Percentiles rank a stretch among this genome's conserved stretches.
Evolutionary conservation across 2,329 filamentous ascomycete genomes (phyloP).

Genomic region (Neofusicoccum umdonicola): DNA sequence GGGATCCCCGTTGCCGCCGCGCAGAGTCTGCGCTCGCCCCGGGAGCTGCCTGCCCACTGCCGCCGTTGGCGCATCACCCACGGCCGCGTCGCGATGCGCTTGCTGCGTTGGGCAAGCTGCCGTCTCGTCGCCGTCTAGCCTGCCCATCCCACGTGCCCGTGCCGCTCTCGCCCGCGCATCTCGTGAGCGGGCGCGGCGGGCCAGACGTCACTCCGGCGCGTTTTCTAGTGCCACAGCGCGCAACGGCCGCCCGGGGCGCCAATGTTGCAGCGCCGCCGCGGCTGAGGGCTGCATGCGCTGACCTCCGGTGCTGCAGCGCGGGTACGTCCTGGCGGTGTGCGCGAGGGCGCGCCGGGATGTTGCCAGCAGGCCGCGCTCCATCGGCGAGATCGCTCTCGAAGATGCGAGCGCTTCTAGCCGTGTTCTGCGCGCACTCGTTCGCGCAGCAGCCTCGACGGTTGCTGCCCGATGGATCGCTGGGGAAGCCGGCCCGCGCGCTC

Average conservation of each 20-base stretch:
- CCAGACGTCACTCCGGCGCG: conserved; percentile 7
- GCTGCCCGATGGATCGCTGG: conserved; percentile 8
- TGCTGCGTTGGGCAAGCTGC: conserved; percentile 4
- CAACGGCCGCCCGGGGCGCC: background rate
- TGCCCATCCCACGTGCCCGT: conserved; percentile 6
- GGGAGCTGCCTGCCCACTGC: conserved; percentile 5
- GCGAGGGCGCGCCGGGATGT: background rate
- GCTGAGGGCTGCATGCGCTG: conserved; percentile 1
- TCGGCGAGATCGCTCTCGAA: conserved; percentile 5
- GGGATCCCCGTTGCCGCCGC: background rate
- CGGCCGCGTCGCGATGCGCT: background rate
- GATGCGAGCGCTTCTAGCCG: background rate
- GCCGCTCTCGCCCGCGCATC: background rate
- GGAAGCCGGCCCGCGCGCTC: background rate
- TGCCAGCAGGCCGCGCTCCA: background rate
- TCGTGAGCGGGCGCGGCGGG: background rate
- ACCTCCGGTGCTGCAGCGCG: conserved; percentile 2
- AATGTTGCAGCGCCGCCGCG: background rate
- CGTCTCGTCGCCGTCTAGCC: background rate
- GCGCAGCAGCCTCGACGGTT: background rate
- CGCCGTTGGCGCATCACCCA: conserved; percentile 15
- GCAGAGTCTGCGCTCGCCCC: conserved; percentile 3
- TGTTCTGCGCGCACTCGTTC: background rate
- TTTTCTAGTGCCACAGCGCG: background rate
- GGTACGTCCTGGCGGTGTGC: conserved; percentile 6